These are phyloP conservation scores for Pistacia atlantica DNA, from an alignment of 345 rosid species.

Conservation along the genomic window DNA sequence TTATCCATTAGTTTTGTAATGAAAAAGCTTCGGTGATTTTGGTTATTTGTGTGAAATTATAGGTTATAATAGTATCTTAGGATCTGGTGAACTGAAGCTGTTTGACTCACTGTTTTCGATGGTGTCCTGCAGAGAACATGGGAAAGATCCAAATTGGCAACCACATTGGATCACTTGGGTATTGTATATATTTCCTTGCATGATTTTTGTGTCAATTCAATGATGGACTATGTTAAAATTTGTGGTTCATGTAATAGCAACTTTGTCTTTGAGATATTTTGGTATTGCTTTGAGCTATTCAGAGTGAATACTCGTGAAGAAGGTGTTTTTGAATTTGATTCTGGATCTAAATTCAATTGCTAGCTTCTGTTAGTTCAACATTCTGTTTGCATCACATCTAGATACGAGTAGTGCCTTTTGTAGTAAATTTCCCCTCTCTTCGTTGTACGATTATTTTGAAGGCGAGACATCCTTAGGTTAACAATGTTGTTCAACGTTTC, in stretches of 20 bases:
- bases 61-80: not conserved
- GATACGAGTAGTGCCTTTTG: not conserved
- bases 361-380: not conserved
- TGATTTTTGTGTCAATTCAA: not conserved
- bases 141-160: conserved; percentile 91
- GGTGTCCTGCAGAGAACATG: conserved; percentile 78
- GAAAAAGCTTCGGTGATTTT: no score
- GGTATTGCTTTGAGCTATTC: not conserved
- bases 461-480: no score
- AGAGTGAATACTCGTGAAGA: not conserved
- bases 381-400: not conserved
- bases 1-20: no score
- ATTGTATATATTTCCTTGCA: conserved; percentile 12
- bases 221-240: not conserved
- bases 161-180: conserved; percentile 88
- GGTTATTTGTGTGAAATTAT: not conserved
- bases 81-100: not conserved
- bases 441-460: not conserved
- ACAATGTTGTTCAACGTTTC: not conserved
- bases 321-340: not conserved
- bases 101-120: conserved; percentile 25
- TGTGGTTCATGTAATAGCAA: no score
- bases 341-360: not conserved
- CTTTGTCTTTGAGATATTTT: no score
- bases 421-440: not conserved